phyloP scores from a whole-genome alignment of 495 filamentous ascomycete species.

The Hypoxylon cercidicola region DNA sequence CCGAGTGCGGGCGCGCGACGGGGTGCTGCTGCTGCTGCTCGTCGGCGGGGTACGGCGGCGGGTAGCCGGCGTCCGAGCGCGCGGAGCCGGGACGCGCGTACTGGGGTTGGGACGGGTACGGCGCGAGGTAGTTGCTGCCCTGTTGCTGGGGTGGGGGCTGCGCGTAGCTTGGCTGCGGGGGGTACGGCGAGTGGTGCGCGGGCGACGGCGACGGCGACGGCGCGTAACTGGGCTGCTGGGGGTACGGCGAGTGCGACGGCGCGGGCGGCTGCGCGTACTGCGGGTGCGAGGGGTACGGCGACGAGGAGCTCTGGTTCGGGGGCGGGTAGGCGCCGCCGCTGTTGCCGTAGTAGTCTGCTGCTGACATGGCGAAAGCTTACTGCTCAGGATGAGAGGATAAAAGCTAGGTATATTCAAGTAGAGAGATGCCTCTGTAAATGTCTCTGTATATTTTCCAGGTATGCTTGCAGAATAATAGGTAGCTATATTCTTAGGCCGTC shows the following conservation, averaged over 20 bases:
- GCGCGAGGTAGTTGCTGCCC: constrained; percentile 22
- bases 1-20: constrained; percentile 36
- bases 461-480: neutral
- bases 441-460: no score
- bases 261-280: constrained; percentile 41
- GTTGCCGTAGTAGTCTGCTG: constrained; percentile 49
- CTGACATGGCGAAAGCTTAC: constrained; percentile 40
- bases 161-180: constrained; percentile 38
- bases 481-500: neutral
- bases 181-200: constrained; percentile 37
- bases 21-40: neutral
- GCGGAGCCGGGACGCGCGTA: constrained; percentile 39
- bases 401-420: constrained; percentile 1
- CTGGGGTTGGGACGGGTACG: constrained; percentile 35
- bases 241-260: constrained; percentile 37
- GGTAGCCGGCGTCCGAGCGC: constrained; percentile 35
- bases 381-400: neutral
- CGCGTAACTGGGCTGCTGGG: constrained; percentile 30
- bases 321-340: constrained; percentile 40
- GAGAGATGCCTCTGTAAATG: no score
- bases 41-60: constrained; percentile 16
- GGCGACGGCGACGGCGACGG: neutral
- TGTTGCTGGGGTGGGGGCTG: constrained; percentile 22
- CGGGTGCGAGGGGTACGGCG: constrained; percentile 40
- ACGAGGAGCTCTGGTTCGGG: constrained; percentile 25